Base-by-base conservation (phyloP, 192 early-diverging fungal species). In the Ramicandelaber brevisporus region DNA sequence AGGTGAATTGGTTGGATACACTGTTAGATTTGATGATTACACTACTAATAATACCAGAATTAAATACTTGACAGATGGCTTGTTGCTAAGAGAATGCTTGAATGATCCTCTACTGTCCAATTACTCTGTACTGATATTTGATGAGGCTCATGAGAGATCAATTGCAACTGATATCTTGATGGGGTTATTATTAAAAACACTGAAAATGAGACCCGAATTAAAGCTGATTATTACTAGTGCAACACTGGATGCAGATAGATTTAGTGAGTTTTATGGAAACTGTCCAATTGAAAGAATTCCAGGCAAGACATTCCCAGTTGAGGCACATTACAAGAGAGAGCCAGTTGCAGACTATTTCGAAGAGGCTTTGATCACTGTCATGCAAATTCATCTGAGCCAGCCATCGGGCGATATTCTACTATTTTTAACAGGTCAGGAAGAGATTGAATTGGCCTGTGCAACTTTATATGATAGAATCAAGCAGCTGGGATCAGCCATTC, bases 51-150 rank as follows among this genome's bases (percentile, higher is more conserved):
- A 84, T 49, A 98, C 93, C 0, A 48, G 75, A 11, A 57, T 98
- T 29, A 93, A 95, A 44, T 95, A 95, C 37, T 95, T 98, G 93
- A 98, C 93, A 0, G 93, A 95, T 47, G 93, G 93, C 30, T 81
- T 92, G 78, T 55, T 98, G 13, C 65, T 98, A 12, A 65, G 93
- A 27, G 93, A 98, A 50, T 98, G 92, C 37, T 65, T 98, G 62
- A 85, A 83, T 3, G 88, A 92, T 42, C 88, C 92, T 0, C 83
- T 92, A 42, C 55, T 98, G 28, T 70, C 60, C 11, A 63, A 63
- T 10, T 98, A 98, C 47, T 76, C 65, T 20, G 80, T 78, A 32
- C 50, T 98, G 33, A 98, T 98, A 44, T 92, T 98, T 33, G 93
- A 98, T 47, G 93, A 98, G 45, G 89, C 87, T 25, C 93, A 98